Base-by-base conservation (phyloP, 2,329 filamentous ascomycete genomes). In the Botrytis elliptica region DNA sequence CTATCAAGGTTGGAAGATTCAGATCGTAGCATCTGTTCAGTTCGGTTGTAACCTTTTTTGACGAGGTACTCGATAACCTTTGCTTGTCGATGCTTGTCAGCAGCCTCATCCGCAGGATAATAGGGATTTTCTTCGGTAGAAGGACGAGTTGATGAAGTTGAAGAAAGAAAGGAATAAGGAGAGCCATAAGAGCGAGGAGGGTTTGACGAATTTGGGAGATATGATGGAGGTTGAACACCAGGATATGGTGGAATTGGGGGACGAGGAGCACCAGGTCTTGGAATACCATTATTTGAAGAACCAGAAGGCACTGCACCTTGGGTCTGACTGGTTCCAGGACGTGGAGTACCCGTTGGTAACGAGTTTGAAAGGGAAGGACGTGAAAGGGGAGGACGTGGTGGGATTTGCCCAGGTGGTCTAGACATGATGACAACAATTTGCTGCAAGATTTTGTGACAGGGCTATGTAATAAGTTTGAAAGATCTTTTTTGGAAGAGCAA, bases 21-120 rank as follows among this genome's bases (percentile, higher is more conserved):
- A 82, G 94, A 92, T 62, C 96, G 90, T 71, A 99, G 93, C 81
- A 96, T 93, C 33, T 95, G 93, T 83, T 99, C 96, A 0, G 96
- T 98, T 38, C 92, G 89, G 71, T 91, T 94, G 83, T 98, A 99
- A 0, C 96, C 96, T 77, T 98, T 95, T 82, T 99, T 99, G 3
- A 94, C 89, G 1, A 99, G 87, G 82, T 99, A 99, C 79, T 99
- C 96, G 14, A 97, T 95, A 5, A 99, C 91, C 90, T 92, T 62
- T 71, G 12, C 16, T 36, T 67, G 4, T 29, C 9, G 25, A 33
- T 46, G 12, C 38, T 22, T 29, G 64, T 76, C 42, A 49, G 44
- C 18, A 36, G 10, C 3, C 16, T 8, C 6, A 8, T 46, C 33
- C 20, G 7, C 8, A 65, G 8, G 29, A 63, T 69, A n/a, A 36